Percentiles rank a stretch among this genome's conserved stretches.
These are phyloP conservation scores for Jimgerdemannia lactiflua DNA, from an alignment of 192 early-diverging fungal species.

Conservation along the genomic window DNA sequence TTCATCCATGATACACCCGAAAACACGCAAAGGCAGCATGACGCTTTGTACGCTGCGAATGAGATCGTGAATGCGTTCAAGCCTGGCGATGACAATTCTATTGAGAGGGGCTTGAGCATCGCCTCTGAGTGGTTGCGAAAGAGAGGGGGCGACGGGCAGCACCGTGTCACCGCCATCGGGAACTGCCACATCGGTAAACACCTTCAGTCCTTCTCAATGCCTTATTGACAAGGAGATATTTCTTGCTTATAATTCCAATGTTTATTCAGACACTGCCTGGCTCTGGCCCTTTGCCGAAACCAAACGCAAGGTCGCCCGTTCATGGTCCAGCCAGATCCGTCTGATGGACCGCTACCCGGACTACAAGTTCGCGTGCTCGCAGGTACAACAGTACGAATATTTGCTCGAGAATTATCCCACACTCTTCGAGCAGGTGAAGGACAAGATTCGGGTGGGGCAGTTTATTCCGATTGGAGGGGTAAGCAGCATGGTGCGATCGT, in stretches of 20 bases:
- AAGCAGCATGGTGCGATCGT: constrained; percentile 15
- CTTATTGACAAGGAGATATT: constrained; percentile 27
- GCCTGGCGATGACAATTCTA: constrained; percentile 42
- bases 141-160: constrained; percentile 58
- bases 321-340: constrained; percentile 77
- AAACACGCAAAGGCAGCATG: not conserved
- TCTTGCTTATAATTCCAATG: constrained; percentile 70
- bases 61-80: constrained; percentile 72
- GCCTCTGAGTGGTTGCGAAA: constrained; percentile 63
- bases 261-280: constrained; percentile 24
- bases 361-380: constrained; percentile 91
- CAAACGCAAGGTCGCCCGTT: constrained; percentile 87
- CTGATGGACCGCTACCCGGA: constrained; percentile 87
- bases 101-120: constrained; percentile 46
- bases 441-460: constrained; percentile 64
- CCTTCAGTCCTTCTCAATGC: constrained; percentile 1
- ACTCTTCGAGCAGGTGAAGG: constrained; percentile 75
- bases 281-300: constrained; percentile 95
- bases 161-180: constrained; percentile 84
- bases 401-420: constrained; percentile 77
- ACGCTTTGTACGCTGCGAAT: constrained; percentile 69
- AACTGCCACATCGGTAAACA: constrained; percentile 74
- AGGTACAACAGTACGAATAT: constrained; percentile 98
- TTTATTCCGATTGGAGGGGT: constrained; percentile 91
- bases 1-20: not conserved